Conservation (phyloP, 2,329 filamentous ascomycete genomes). For the Claviceps sp. region DNA sequence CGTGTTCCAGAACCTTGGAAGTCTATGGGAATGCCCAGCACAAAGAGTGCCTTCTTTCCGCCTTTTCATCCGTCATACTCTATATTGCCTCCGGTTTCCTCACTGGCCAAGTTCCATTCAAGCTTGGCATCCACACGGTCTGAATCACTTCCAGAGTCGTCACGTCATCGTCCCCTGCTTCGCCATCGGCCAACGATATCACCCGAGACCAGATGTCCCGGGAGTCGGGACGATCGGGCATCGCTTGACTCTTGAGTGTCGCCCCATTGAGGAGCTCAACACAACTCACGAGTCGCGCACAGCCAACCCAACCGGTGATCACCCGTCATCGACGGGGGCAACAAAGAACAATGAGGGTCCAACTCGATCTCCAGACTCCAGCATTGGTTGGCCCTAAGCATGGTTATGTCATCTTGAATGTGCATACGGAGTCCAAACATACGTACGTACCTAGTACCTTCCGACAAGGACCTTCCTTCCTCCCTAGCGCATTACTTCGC, state of each 20-base stretch:
- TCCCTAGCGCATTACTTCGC: too few relatives aligned
- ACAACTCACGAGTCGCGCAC: not conserved
- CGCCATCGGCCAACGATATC: not conserved
- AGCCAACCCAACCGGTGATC: not conserved
- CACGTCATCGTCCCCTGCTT: not conserved
- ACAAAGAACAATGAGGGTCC: not conserved
- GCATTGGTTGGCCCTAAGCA: not conserved
- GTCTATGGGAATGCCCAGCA: not conserved
- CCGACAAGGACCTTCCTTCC: not conserved
- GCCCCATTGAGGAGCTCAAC: not conserved
- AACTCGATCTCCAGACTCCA: not conserved
- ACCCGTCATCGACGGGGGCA: not conserved
- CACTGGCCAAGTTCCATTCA: not conserved
- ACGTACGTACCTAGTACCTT: not conserved
- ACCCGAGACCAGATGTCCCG: not conserved
- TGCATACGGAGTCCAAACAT: not conserved
- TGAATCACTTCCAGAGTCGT: not conserved
- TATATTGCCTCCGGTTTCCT: not conserved
- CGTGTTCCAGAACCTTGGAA: not conserved
- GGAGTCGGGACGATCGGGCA: conserved; percentile 3
- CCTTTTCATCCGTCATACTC: too few relatives aligned
- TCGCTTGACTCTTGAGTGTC: not conserved
- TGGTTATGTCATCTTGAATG: not conserved
- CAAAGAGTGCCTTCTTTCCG: not conserved
- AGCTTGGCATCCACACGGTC: not conserved